Percentiles rank a stretch among this genome's conserved stretches.
Evolutionary conservation across 192 early-diverging fungal genomes (phyloP).

Genomic region (Rhizophlyctis rosea): DNA sequence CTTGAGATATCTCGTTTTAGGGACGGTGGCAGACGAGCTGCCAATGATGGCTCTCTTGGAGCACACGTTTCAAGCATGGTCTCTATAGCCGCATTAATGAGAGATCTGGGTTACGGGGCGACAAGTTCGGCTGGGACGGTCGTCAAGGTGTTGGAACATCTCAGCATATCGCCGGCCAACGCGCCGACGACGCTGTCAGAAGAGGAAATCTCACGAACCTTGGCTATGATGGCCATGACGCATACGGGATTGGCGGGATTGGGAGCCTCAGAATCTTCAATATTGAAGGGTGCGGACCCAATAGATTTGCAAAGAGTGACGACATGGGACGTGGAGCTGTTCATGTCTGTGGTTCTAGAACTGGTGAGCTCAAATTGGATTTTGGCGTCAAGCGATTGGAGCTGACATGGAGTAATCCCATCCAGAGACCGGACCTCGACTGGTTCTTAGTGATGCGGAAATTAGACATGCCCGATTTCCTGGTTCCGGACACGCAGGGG

Average conservation of each 20-base stretch:
- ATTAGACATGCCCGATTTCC: conserved; percentile 64
- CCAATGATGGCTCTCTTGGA: neutral
- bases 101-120: conserved; percentile 30
- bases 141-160: conserved; percentile 23
- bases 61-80: neutral
- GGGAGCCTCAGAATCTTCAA: too few relatives aligned
- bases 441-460: conserved; percentile 61
- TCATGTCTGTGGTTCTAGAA: conserved; percentile 52
- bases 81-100: conserved; percentile 16
- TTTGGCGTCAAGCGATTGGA: too few relatives aligned
- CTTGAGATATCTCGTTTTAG: too few relatives aligned
- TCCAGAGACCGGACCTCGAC: conserved; percentile 52
- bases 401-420: neutral
- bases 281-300: conserved; percentile 23
- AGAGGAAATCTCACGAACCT: conserved; percentile 48
- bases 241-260: conserved; percentile 34
- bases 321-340: conserved; percentile 63
- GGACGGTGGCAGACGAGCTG: neutral
- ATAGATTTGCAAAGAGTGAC: conserved; percentile 7
- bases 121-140: conserved; percentile 17
- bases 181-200: conserved; percentile 21
- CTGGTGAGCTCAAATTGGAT: conserved; percentile 35
- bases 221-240: conserved; percentile 65
- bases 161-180: conserved; percentile 8
- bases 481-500: conserved; percentile 50